Conservation (phyloP, 176 grass and related monocot species). For the Neostapfia colusana region DNA sequence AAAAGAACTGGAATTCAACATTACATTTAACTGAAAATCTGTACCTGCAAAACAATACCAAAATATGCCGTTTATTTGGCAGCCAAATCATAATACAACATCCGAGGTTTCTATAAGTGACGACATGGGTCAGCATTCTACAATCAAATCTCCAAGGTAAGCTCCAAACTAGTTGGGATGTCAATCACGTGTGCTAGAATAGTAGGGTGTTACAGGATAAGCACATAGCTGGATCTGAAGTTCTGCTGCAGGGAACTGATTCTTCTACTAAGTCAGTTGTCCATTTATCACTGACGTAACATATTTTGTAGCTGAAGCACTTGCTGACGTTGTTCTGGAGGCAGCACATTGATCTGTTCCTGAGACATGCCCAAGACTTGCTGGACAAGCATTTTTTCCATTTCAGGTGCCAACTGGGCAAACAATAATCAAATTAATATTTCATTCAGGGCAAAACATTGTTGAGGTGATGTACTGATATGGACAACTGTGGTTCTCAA, state of each 20-base stretch:
- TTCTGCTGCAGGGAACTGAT: not conserved
- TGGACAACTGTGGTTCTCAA: not conserved
- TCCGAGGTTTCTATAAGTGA: not conserved
- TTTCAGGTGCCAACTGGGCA: constrained; percentile 78
- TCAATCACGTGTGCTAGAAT: not conserved
- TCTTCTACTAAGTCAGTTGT: not conserved
- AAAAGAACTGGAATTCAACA: constrained; percentile 10
- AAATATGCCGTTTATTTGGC: constrained; percentile 8
- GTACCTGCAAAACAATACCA: not conserved
- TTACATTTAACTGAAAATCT: not conserved
- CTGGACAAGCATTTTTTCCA: constrained; percentile 89
- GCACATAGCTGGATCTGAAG: not conserved
- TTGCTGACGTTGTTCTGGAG: constrained; percentile 90
- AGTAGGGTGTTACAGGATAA: not conserved
- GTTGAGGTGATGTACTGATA: not conserved
- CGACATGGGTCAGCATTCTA: constrained; percentile 2
- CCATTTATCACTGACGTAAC: constrained; percentile 46
- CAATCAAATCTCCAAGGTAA: not conserved
- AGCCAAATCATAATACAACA: not conserved
- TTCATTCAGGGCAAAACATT: not conserved
- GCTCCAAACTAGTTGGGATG: not conserved
- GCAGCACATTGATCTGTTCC: constrained; percentile 86
- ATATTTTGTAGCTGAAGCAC: constrained; percentile 93
- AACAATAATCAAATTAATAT: constrained; percentile 31
- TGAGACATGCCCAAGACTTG: constrained; percentile 84